Percentiles rank a stretch among this genome's conserved stretches.
phyloP scores from a whole-genome alignment of 345 rosid species.

The Boechera divaricarpa region DNA sequence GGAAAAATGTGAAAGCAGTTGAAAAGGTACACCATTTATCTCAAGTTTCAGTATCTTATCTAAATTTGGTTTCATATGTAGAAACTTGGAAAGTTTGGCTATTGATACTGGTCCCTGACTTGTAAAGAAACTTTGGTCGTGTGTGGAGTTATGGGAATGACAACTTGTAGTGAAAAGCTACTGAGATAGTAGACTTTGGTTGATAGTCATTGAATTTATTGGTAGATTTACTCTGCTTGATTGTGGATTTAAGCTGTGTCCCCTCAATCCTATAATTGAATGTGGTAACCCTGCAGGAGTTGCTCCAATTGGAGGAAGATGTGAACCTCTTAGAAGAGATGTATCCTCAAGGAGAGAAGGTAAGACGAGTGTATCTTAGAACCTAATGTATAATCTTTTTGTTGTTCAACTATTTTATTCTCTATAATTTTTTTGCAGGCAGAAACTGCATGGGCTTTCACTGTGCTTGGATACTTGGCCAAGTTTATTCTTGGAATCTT shows the following conservation, averaged over 20 bases:
- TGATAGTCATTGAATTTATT: background rate
- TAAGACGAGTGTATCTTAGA: conserved; percentile 36
- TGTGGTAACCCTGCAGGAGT: conserved; percentile 59
- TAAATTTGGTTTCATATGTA: conserved; percentile 1
- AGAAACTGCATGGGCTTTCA: conserved; percentile 96
- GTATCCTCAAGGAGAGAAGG: conserved; percentile 99
- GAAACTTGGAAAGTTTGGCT: conserved; percentile 3
- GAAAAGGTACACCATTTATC: conserved; percentile 69
- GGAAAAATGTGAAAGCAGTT: conserved; percentile 91
- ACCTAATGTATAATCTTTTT: background rate
- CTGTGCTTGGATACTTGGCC: conserved; percentile 93
- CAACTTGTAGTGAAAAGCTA: conserved; percentile 5
- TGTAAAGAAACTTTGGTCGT: conserved; percentile 9
- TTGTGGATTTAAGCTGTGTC: conserved; percentile 8
- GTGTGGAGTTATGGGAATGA: conserved; percentile 1
- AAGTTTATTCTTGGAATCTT: conserved; percentile 82
- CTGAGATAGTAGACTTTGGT: conserved; percentile 14
- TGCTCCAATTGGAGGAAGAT: conserved; percentile 95
- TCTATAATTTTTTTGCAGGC: conserved; percentile 62
- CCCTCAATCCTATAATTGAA: conserved; percentile 12
- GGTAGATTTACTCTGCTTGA: background rate
- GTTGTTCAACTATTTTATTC: conserved; percentile 11
- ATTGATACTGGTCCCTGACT: background rate
- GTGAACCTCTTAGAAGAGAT: conserved; percentile 94
- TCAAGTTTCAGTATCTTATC: conserved; percentile 26